Base-by-base conservation (phyloP, 768 basidiomycete species). In the Dentipellis fragilis region DNA sequence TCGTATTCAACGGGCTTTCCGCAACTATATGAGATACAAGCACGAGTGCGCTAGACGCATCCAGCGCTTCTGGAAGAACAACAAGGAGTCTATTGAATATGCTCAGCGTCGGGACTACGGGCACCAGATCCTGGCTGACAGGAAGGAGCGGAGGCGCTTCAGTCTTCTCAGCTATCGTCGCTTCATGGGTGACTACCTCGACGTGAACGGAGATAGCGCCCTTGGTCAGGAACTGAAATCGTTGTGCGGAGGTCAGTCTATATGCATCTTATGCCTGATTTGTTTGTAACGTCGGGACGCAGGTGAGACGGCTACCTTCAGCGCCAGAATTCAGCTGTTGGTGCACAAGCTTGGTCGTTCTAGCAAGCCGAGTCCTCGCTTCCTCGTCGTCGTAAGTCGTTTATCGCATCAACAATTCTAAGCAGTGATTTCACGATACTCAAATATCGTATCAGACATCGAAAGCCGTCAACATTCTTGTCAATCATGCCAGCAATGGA, bases 61-160 rank as follows among this genome's bases (percentile, higher is more conserved):
- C 54, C 96, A 98, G 67, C 76, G 94, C 54, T 98, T 97, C 80
- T 99, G 96, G 96, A 91, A 87, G 75, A 92, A 92, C 70, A 97
- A 97, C 76, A 98, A 97, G 69, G 93, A 97, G 66, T 78, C 80
- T 16, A 79, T 98, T 50, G 89, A 82, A 23, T 97, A 93, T 66
- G 85, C 89, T 16, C 84, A 96, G 65, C 75, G 88, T 55, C 80
- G 96, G n/a, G 93, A 96, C 60, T 90, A 95, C 59, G 94, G 96
- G 0, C 95, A 99, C 64, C 85, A 95, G 65, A 74, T 98, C 16
- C 79, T 98, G 4, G 94, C 85, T 3, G 83, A 87, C 4, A 76
- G 95, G 59, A 99, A 98, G 72, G 96, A 99, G 72, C 79, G 96
- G 42, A 75, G 96, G 54, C 77, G 96, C 49, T 97, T 89, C 71